A percentile compares a stretch with the other conserved stretches of the same genome.
Evolutionary conservation across 805 yeast species (phyloP).

Genomic region (Yarrowia alimentaria): DNA sequence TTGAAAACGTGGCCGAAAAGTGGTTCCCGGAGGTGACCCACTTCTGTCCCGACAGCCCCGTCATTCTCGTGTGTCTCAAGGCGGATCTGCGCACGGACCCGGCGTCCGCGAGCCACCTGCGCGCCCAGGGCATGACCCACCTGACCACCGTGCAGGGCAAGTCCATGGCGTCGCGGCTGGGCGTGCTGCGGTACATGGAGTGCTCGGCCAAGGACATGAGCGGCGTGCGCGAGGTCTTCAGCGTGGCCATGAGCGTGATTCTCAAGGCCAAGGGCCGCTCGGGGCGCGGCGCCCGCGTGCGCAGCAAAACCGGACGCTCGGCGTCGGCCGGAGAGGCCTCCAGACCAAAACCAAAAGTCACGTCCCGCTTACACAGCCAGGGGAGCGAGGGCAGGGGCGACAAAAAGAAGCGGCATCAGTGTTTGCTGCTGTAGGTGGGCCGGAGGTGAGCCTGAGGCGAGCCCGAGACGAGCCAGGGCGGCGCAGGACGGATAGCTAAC

Average conservation of each 20-base stretch:
- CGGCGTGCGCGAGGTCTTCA: conserved; percentile 67
- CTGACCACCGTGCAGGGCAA: conserved; percentile 47
- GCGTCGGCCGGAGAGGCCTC: too few species aligned
- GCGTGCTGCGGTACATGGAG: conserved; percentile 70
- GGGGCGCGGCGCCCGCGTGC: too few species aligned
- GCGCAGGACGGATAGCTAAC: too few species aligned
- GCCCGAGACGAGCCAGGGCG: too few species aligned
- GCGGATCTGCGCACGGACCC: conserved; percentile 51
- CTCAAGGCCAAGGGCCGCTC: conserved; percentile 28
- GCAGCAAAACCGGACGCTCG: too few species aligned
- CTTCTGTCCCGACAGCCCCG: conserved; percentile 78
- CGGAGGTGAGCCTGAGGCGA: too few species aligned
- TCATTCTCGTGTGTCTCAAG: conserved; percentile 79
- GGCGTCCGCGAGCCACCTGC: conserved; percentile 32
- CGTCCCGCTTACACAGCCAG: conserved; percentile 21
- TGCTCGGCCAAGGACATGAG: conserved; percentile 73
- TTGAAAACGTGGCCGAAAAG: conserved; percentile 69
- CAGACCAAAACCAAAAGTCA: too few species aligned
- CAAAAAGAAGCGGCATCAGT: conserved; percentile 25
- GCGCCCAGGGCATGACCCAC: conserved; percentile 35
- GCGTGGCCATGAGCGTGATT: conserved; percentile 51
- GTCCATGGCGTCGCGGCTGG: conserved; percentile 55
- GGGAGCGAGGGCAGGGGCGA: background rate
- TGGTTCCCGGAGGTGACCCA: conserved; percentile 89
- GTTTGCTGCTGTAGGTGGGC: conserved; percentile 10